Evolutionary conservation across 2,329 filamentous ascomycete genomes (phyloP), one percentile per base, ranked within the genome.

Genomic region (Sclerotinia spermophila): DNA sequence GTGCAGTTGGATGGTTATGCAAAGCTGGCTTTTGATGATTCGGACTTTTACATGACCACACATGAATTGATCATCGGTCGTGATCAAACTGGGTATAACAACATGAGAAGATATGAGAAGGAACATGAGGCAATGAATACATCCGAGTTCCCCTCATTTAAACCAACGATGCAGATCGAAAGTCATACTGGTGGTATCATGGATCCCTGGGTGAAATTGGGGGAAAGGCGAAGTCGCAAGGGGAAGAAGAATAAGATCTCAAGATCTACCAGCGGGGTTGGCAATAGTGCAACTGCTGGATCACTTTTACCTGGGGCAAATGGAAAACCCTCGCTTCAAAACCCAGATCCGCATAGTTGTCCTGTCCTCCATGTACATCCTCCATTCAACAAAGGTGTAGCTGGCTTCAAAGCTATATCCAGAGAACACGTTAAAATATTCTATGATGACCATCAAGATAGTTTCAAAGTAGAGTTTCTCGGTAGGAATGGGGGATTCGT

Each of bases 1-100:
- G 48, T 67, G 44, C 44, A 55, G 15, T n/a, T 69, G 33, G 61
- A 65, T 65, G 59, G 67, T 19, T 87, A 83, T 76, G 86, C 85
- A 45, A 85, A 85, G 75, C 80, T 94, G 72, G 87, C 89, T 76
- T 94, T 94, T 78, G 85, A 86, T 74, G 92, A 94, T 82, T 90
- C 91, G 77, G 86, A 89, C 70, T 94, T 92, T 79, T 91, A 92
- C 80, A 91, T 94, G 88, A 92, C 89, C 67, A 93, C 90, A 1
- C 90, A 90, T 75, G 85, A 87, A 67, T 86, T 94, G 75, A 86
- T 92, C 70, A 87, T 94, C 40, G 91, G 91, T 69, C 89, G 92
- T 72, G 91, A 94, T 79, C 84, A 89, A 76, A n/a, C 15, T 42
- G 62, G 45, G 35, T 24, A 42, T 30, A 56, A 40, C 38, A 51